Base-by-base conservation (phyloP, 2,329 filamentous ascomycete genomes). In the Microsporum canis region DNA sequence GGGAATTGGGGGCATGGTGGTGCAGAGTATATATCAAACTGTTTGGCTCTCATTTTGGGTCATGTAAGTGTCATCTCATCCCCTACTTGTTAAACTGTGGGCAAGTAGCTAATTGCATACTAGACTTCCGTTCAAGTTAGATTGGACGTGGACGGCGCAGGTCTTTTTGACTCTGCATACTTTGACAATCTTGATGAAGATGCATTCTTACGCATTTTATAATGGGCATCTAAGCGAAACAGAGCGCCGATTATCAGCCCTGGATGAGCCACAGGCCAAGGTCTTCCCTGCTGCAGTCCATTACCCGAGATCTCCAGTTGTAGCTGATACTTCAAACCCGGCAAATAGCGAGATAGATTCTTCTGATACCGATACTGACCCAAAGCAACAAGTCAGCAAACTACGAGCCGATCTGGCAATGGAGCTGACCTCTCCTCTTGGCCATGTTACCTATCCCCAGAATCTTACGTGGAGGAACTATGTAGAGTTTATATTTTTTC, bases 141-240 rank as follows among this genome's bases (percentile, higher is more conserved):
- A 88, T 58, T 99, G 94, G 94, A 89, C 91, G 2, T 99, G 94
- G 94, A 99, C 94, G 0, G 87, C 92, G 2, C 94, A 97, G 71
- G 94, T 99, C 43, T 99, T 95, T 73, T 83, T 99, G 67, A 87
- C 91, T 8, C 79, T 99, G 38, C 94, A 99, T 74, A 87, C 91
- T 49, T 84, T 99, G 75, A 87, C 89, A 5, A 80, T 99, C 23
- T 84, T 96, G 58, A 99, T 99, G 94, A 99, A 99, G 79, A 94
- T 97, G 85, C 94, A 99, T 73, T 96, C 91, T 4, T 99, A 96
- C 71, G 88, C 90, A 29, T 99, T 97, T 74, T 99, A 99, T 78
- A 97, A 96, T 69, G 94, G 94, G 8, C 94, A 99, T 73, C 80
- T 99, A 14, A 89, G 88, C 66, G 89, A 94, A 72, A 95, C 90